A percentile compares a stretch with the other conserved stretches of the same genome.
Evolutionary conservation across 805 yeast genomes (phyloP).

Genomic region (Sugiyamaella boreocaroliniensis): DNA sequence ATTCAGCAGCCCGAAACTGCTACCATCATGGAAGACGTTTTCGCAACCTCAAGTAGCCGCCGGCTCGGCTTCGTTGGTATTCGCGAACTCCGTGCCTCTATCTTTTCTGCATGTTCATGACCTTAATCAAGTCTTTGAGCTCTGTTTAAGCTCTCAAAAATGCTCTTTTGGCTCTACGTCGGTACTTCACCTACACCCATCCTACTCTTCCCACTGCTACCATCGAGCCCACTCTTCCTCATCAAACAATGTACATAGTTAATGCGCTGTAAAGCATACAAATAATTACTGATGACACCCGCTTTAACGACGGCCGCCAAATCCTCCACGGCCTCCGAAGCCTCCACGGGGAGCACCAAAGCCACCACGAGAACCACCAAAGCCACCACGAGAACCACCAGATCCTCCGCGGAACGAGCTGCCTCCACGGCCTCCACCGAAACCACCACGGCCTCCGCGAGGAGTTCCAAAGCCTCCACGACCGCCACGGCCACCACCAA

Average conservation of each 20-base stretch:
- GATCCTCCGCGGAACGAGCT: slow-evolving; percentile 21
- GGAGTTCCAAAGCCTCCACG: slow-evolving; percentile 16
- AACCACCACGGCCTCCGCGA: slow-evolving; percentile 24
- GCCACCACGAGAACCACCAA: slow-evolving; percentile 23
- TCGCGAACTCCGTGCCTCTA: slow-evolving; percentile 26
- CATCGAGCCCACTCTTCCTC: slow-evolving; percentile 30
- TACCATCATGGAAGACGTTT: slow-evolving; percentile 32
- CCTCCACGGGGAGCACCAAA: slow-evolving; percentile 26
- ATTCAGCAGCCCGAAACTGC: slow-evolving; percentile 11
- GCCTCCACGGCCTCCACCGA: slow-evolving; percentile 33
- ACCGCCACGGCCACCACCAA: slow-evolving; percentile 26
- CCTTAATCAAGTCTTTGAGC: background rate
- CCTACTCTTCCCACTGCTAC: slow-evolving; percentile 23
- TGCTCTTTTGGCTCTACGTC: no score
- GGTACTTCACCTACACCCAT: no score
- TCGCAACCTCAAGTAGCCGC: slow-evolving; percentile 19
- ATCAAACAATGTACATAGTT: slow-evolving; percentile 12
- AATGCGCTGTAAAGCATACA: background rate
- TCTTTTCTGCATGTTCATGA: slow-evolving; percentile 11
- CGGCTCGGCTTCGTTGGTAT: slow-evolving; percentile 19
- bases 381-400: slow-evolving; percentile 34
- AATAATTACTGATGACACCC: slow-evolving; percentile 18
- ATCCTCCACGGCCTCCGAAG: slow-evolving; percentile 24
- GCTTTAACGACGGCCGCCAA: slow-evolving; percentile 24
- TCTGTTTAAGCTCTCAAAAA: background rate